A percentile compares a stretch with the other conserved stretches of the same genome.
phyloP scores from a whole-genome alignment of 192 early-diverging fungal genomes.

The Rhizophagus sp. region DNA sequence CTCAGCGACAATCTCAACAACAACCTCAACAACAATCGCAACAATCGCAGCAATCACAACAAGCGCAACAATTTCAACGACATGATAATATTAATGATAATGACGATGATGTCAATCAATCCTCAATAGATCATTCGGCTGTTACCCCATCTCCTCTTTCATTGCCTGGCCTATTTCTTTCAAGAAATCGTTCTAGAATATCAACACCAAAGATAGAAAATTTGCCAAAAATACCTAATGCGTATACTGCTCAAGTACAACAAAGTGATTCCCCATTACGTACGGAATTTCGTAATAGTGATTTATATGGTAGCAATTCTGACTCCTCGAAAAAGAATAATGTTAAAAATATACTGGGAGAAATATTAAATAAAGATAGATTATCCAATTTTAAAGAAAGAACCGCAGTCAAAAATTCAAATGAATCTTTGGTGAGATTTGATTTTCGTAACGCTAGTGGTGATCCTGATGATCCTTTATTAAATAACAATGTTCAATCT shows the following conservation, averaged over 20 bases:
- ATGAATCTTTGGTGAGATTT: neutral
- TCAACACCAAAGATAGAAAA: slow-evolving; percentile 4
- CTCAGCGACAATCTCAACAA: neutral
- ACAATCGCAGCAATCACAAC: too few relatives aligned
- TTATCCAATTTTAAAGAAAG: neutral
- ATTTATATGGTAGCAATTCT: neutral
- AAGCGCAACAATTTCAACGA: too few relatives aligned
- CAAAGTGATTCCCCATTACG: slow-evolving; percentile 6
- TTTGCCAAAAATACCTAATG: neutral
- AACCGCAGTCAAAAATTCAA: neutral
- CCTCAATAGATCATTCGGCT: neutral
- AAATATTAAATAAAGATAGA: neutral
- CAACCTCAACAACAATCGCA: neutral
- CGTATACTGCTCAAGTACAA: slow-evolving; percentile 18
- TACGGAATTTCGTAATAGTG: neutral
- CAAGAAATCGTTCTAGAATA: neutral
- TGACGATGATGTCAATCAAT: neutral
- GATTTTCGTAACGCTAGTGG: neutral
- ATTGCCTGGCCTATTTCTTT: neutral
- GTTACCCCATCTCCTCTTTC: neutral
- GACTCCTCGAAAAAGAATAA: neutral
- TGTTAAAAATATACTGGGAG: neutral
- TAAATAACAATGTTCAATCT: neutral
- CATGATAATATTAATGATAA: neutral
- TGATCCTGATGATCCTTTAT: slow-evolving; percentile 4